Evolutionary conservation across 2,329 filamentous ascomycete species (phyloP), one percentile per base, ranked within the genome.

Genomic region (Neofusicoccum laricinum): DNA sequence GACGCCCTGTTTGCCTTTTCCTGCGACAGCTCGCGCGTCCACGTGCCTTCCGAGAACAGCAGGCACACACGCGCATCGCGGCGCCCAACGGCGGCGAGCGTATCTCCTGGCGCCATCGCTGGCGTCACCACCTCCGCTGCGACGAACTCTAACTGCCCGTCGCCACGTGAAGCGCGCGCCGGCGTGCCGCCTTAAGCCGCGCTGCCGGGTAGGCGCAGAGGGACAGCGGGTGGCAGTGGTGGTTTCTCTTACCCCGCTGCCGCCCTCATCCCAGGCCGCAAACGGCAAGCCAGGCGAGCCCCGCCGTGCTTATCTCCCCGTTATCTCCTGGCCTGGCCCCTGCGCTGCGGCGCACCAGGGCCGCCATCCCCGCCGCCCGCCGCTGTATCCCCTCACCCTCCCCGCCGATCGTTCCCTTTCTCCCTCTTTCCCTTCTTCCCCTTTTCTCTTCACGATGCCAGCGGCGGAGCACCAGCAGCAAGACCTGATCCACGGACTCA

Each of bases 401-500:
- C 25, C 49, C 15, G 15, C 15, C 30, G 32, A 30, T 14, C 30
- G 15, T 12, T 53, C 32, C n/a, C 30, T 40, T 15, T 19, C 38
- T 12, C n/a, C 49, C 21, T 38, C 62, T 4, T 48, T 40, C 46
- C 30, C 32, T n/a, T 63, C 48, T 32, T 21, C 25, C 25, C 25
- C 48, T 43, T 57, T 36, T 25, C 36, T 41, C 45, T n/a, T 14
- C 61, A 63, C 34, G 4, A 63, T 63, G 61, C 48, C 61, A 6
- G 61, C 49, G n/a, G 48, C 48, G 4, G 61, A 53, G 19, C 55
- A 46, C 6, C 19, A 50, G 11, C 36, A 43, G 55, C 32, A 50
- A 19, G 40, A 45, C 5, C 36, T 53, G 30, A 21, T 46, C 46
- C 73, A 82, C 69, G 80, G 80, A 21, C 80, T 96, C 48, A 87